Percentiles rank a stretch among this genome's conserved stretches.
Evolutionary conservation across 805 yeast species (phyloP).

Genomic region (Grigorovia humatica): DNA sequence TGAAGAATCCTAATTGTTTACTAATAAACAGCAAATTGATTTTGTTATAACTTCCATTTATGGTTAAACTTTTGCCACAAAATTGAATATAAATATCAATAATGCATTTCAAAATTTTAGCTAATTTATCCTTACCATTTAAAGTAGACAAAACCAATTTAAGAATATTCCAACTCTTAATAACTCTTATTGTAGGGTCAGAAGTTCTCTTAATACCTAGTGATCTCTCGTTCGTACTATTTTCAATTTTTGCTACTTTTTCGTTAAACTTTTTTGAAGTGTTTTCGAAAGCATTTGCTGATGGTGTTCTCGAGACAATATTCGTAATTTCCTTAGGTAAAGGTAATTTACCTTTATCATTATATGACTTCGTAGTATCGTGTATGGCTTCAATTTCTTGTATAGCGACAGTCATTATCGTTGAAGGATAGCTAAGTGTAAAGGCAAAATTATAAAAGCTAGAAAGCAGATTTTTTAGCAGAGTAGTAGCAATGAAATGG

Average conservation of each 20-base stretch:
- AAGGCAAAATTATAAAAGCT: no score
- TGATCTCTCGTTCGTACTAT: background rate
- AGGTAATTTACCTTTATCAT: background rate
- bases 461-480: no score
- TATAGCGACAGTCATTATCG: background rate
- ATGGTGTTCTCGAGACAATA: slow-evolving; percentile 1
- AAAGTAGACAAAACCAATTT: slow-evolving; percentile 44
- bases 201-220: no score
- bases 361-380: background rate
- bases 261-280: no score
- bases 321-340: background rate
- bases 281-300: background rate
- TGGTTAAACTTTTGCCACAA: background rate
- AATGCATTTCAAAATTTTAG: slow-evolving; percentile 51
- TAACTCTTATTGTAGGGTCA: background rate
- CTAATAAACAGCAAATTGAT: background rate
- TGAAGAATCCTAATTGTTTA: slow-evolving; percentile 38
- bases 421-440: background rate
- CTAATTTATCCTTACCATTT: slow-evolving; percentile 63
- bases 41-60: background rate
- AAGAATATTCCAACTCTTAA: background rate
- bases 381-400: background rate
- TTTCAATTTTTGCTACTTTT: no score
- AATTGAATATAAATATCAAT: slow-evolving; percentile 32
- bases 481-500: no score